phyloP scores from a whole-genome alignment of 176 grass and related monocot genomes.

The Hsuehochloa calcarea region DNA sequence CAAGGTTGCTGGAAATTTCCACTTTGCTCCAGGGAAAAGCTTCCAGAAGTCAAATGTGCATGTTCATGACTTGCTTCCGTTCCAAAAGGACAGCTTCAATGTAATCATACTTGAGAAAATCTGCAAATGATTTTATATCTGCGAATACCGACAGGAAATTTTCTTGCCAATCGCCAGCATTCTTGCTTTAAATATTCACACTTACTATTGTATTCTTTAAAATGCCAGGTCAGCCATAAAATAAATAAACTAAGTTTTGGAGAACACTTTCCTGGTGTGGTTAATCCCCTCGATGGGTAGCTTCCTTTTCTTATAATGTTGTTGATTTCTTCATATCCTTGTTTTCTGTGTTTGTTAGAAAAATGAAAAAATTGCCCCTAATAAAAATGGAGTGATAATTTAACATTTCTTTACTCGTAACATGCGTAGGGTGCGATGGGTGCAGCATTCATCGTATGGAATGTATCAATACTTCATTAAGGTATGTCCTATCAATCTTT shows the following conservation, averaged over 20 bases:
- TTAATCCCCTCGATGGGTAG: constrained; percentile 97
- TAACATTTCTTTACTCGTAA: constrained; percentile 32
- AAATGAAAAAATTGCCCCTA: neutral
- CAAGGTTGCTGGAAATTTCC: constrained; percentile 98
- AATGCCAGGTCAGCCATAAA: constrained; percentile 82
- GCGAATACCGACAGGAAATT: constrained; percentile 6
- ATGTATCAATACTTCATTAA: constrained; percentile 99
- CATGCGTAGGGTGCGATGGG: constrained; percentile 67
- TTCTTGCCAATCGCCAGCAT: neutral
- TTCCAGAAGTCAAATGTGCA: constrained; percentile 97
- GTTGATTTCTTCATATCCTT: constrained; percentile 14
- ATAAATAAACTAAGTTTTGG: constrained; percentile 92
- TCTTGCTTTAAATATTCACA: constrained; percentile 15
- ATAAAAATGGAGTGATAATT: neutral
- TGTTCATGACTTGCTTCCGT: constrained; percentile 95
- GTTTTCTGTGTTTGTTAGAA: neutral
- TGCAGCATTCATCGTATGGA: constrained; percentile 78
- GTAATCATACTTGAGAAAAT: constrained; percentile 63
- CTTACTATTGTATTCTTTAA: constrained; percentile 7
- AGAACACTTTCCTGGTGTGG: constrained; percentile 81
- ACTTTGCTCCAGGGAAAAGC: constrained; percentile 99
- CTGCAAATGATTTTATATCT: constrained; percentile 15
- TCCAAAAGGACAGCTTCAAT: constrained; percentile 99
- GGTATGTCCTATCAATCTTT: constrained; percentile 48
- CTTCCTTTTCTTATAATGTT: constrained; percentile 32